Conservation (phyloP, 2,329 filamentous ascomycete species). For the Fusarium sp. region DNA sequence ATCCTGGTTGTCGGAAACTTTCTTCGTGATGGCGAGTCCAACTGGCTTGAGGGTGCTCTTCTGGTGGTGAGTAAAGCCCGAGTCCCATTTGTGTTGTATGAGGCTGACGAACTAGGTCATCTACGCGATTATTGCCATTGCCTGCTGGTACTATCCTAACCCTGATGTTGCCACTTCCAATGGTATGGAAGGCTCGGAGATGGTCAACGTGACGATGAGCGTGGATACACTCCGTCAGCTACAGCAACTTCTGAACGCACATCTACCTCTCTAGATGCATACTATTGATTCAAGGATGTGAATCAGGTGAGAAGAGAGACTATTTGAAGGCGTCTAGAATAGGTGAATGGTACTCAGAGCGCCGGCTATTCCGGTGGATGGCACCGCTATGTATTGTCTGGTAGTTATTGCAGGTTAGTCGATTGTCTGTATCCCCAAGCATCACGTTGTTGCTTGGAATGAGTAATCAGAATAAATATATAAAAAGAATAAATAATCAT, state of each 20-base stretch:
- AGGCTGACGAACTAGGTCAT: constrained; percentile 46
- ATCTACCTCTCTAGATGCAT: constrained; percentile 19
- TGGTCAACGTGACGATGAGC: constrained; percentile 48
- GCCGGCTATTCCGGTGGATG: no score
- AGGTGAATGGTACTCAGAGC: no score
- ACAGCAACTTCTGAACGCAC: constrained; percentile 39
- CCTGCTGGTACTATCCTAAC: constrained; percentile 59
- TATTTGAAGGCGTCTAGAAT: background rate
- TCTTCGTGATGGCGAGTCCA: constrained; percentile 77
- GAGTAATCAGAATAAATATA: background rate
- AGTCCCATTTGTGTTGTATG: rapidly evolving
- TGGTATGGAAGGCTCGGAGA: constrained; percentile 37
- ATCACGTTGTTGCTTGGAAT: background rate
- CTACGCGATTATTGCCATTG: constrained; percentile 59
- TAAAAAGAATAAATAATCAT: background rate
- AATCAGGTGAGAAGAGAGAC: background rate
- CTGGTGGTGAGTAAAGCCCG: constrained; percentile 63
- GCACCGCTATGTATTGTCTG: no score
- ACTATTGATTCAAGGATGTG: background rate
- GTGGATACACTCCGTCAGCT: constrained; percentile 45
- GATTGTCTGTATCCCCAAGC: rapidly evolving
- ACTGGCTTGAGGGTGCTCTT: constrained; percentile 79
- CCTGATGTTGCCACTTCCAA: constrained; percentile 53
- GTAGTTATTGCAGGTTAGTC: background rate
- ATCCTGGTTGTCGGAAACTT: constrained; percentile 82